Evolutionary conservation across 2,329 filamentous ascomycete genomes (phyloP).

Genomic region (Magnaporthiopsis rhizophila): DNA sequence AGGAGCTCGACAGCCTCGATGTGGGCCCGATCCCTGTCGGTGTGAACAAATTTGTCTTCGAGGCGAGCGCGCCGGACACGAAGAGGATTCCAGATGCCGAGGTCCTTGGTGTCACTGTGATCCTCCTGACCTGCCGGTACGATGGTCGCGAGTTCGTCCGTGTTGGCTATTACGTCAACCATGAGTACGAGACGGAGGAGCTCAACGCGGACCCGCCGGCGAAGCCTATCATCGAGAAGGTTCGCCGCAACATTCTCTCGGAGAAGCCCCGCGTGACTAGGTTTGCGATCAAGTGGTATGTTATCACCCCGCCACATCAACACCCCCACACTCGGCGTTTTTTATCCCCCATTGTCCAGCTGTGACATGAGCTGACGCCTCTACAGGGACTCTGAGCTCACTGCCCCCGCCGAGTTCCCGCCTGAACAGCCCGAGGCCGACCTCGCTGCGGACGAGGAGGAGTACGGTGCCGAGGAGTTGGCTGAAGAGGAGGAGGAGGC

Average conservation of each 20-base stretch:
- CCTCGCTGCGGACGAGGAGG: slow-evolving; percentile 71
- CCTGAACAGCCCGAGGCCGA: slow-evolving; percentile 97
- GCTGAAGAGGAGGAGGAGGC: slow-evolving; percentile 61
- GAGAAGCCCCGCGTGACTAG: slow-evolving; percentile 97
- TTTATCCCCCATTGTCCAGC: neutral
- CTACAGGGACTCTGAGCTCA: slow-evolving; percentile 89
- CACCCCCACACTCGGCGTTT: neutral
- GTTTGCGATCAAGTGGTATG: slow-evolving; percentile 97
- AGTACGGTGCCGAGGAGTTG: slow-evolving; percentile 85
- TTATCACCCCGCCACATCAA: slow-evolving; percentile 10
- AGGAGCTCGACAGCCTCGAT: slow-evolving; percentile 93
- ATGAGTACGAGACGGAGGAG: slow-evolving; percentile 93
- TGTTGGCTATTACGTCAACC: slow-evolving; percentile 99
- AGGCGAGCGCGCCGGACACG: slow-evolving; percentile 87
- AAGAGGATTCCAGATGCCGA: slow-evolving; percentile 88
- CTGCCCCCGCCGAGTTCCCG: slow-evolving; percentile 89
- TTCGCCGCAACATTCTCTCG: slow-evolving; percentile 83
- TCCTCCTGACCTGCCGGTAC: slow-evolving; percentile 93
- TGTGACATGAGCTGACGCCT: neutral
- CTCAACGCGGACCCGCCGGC: slow-evolving; percentile 81
- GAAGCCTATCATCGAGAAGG: slow-evolving; percentile 87
- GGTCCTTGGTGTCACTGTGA: slow-evolving; percentile 93
- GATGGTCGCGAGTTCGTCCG: slow-evolving; percentile 95
- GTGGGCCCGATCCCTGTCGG: slow-evolving; percentile 96
- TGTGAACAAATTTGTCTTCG: slow-evolving; percentile 98